Evolutionary conservation across 2,329 filamentous ascomycete species (phyloP), one percentile per base, ranked within the genome.

Genomic region (Curvularia sp.): DNA sequence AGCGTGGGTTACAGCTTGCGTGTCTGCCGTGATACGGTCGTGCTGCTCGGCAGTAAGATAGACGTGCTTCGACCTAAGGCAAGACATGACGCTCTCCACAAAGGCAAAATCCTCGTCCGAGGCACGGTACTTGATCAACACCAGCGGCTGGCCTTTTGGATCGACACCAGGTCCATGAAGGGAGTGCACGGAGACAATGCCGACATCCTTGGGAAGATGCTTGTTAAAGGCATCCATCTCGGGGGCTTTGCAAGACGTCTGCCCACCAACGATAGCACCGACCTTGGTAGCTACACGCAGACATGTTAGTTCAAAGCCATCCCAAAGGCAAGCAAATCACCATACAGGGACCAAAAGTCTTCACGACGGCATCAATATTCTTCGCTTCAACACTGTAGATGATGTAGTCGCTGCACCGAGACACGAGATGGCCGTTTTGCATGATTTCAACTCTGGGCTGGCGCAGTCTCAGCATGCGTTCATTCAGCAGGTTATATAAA

Each of bases 341-440:
- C 89, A 83, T 92, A 97, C 93, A 97, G 70, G 94, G 94, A 64
- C 93, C 95, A 78, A 92, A 99, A 71, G 89, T 84, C 63, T 89
- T 89, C 72, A 97, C 95, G 70, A 97, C 91, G 67, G 85, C 86
- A 75, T 92, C 90, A 78, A 99, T 96, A 66, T 89, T 86, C 70
- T 93, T 92, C 62, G 95, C 95, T 80, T 98, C 94, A 78, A 99
- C 95, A 79, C 91, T 96, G 85, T 99, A 99, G 76, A 99, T 93
- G 81, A 97, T 97, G 79, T 93, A 98, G 84, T 98, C 94, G 88
- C 93, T 97, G 79, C 89, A 88, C 80, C 95, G 89, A 70, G 95
- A 97, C 71, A 99, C 95, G 77, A 94, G 86, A 81, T 98, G 93
- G 71, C 96, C 96, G 86, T 97, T 97, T 77, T 87, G 89, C 77